Base-by-base conservation (phyloP, 2,329 filamentous ascomycete genomes). In the Alternaria ventricosa region DNA sequence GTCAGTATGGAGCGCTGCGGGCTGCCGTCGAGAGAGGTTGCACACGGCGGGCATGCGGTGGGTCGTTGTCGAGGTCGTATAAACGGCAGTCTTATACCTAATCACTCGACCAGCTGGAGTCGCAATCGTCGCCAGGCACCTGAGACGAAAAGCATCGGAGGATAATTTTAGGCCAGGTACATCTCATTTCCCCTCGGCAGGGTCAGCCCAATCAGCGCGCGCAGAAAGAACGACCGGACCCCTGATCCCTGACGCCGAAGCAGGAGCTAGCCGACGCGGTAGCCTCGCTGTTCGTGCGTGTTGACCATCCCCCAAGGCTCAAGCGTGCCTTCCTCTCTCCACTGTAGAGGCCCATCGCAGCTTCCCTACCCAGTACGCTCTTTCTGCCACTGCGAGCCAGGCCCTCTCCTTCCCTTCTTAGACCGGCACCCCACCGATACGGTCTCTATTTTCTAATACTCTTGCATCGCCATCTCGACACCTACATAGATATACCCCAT, bases 281-380 rank as follows among this genome's bases (percentile, higher is more conserved):
- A 25, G 45, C 53, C 30, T 46, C 58, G 45, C 55, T 55, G 47
- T 62, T 51, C 61, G 51, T 57, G 54, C 64, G 60, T 55, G 55
- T 53, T 61, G 61, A 56, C 59, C 55, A 61, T 66, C 71, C 70
- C 70, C 73, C 69, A 75, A 50, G 30, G 49, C 49, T 60, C 47
- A 49, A 56, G 71, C 70, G 64, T 71, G 64, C 63, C 65, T 71
- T 72, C 68, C 63, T 69, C 70, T 58, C 55, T 69, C 68, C 51
- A 50, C 58, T 36, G 58, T 33, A 55, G 70, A 70, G 66, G 69
- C 68, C 72, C 64, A 72, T 75, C 73, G 75, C 72, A 78, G 75
- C 73, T 76, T 70, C 75, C 72, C 73, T 55, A 75, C 74, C 75
- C 75, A 69, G 50, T 74, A 79, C 76, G 77, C 74, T 76, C 74